Evolutionary conservation across 2,329 filamentous ascomycete genomes (phyloP), one percentile per base, ranked within the genome.

Genomic region (Fonsecaea erecta): DNA sequence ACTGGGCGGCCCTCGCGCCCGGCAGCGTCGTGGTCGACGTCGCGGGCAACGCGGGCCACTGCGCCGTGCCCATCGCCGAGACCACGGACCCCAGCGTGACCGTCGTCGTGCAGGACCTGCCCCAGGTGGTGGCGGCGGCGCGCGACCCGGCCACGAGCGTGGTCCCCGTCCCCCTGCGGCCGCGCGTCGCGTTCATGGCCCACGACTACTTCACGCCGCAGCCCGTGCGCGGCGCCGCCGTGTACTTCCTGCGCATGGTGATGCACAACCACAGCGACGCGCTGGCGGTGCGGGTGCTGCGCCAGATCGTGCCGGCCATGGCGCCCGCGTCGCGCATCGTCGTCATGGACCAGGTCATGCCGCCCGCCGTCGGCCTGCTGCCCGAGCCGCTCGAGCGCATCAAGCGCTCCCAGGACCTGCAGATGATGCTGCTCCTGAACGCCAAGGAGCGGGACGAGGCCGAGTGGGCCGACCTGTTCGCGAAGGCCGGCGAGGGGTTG

Each of bases 1-100:
- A 64, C 52, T 68, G 67, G 67, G 74, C 78, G 1, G 78, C 77
- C 1, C 73, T 87, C 1, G 43, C 57, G 12, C 66, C 66, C 5
- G 71, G 75, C 4, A 85, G 81, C 2, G 84, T 79, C 0, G 75
- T 88, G 43, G 75, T 88, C 55, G 86, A 89, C 58, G 59, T 73
- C 32, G 71, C 69, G 3, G 71, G 70, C 2, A 66, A 65, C 26
- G 56, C 60, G 24, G 71, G 71, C 5, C 69, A 72, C 54, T 57
- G 54, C 26, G 35, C 60, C 7, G 46, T 69, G 18, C 37, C 59
- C 4, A 70, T 72, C 48, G 67, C 68, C 18, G 48, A 66, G 28
- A 30, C 57, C 16, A 68, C 61, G 30, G 18, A 62, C 24, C 52
- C 62, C 34, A 58, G n/a, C 21, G 34, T 68, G 18, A 37, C 37